A percentile compares a stretch with the other conserved stretches of the same genome.
phyloP scores from a whole-genome alignment of 768 basidiomycete genomes.

The Lactifluus echinatus region DNA sequence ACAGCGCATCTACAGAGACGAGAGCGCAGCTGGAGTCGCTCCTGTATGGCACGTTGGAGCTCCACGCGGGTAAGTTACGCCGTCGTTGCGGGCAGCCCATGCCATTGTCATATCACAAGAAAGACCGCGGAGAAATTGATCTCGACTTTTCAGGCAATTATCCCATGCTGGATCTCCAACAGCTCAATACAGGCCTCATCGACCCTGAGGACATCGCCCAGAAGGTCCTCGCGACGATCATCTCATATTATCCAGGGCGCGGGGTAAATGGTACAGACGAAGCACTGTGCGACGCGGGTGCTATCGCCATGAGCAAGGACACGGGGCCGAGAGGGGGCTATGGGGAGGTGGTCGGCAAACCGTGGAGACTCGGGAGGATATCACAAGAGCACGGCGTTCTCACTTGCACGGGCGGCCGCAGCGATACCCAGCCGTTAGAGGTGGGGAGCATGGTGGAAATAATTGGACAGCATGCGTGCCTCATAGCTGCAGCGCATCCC shows the following conservation, averaged over 20 bases:
- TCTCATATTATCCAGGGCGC: conserved; percentile 73
- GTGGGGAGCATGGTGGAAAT: conserved; percentile 62
- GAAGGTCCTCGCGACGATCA: conserved; percentile 58
- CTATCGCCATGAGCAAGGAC: conserved; percentile 83
- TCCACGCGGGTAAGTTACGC: conserved; percentile 55
- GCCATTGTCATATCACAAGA: background rate
- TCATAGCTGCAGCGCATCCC: conserved; percentile 69
- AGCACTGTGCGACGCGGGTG: conserved; percentile 76
- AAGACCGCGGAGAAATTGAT: background rate
- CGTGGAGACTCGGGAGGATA: conserved; percentile 56
- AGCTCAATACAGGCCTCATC: conserved; percentile 65
- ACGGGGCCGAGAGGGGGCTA: conserved; percentile 63
- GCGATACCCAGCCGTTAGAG: conserved; percentile 27
- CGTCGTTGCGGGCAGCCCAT: background rate
- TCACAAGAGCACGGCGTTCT: conserved; percentile 79
- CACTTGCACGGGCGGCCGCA: conserved; percentile 29
- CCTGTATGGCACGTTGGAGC: conserved; percentile 57
- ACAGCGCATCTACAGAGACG: conserved; percentile 54
- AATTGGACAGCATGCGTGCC: conserved; percentile 79
- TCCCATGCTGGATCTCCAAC: conserved; percentile 77
- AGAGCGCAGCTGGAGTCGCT: conserved; percentile 35
- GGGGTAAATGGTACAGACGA: conserved; percentile 55
- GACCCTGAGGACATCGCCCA: conserved; percentile 50
- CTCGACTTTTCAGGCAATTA: conserved; percentile 55
- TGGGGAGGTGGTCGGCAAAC: conserved; percentile 60